These are phyloP conservation scores for Cucurbita ficifolia DNA, from an alignment of 306 rosid species.

Conservation along the genomic window DNA sequence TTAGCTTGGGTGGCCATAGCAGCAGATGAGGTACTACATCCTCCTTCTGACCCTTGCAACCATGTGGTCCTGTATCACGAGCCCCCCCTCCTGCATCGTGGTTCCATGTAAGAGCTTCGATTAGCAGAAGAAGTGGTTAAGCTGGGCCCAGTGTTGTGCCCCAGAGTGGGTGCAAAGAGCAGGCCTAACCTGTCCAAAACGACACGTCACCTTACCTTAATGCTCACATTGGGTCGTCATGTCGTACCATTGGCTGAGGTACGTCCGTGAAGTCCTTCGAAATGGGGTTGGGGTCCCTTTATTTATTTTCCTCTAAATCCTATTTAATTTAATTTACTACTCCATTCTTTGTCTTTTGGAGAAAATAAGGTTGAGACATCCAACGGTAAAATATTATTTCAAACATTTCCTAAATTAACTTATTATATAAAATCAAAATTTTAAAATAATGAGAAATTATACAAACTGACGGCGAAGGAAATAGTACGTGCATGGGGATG, in stretches of 20 bases:
- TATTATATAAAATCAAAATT: too few relatives aligned
- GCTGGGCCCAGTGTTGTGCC: neutral
- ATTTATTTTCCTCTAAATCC: neutral
- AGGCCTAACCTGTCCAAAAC: neutral
- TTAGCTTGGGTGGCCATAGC: too few relatives aligned
- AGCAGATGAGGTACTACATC: too few relatives aligned
- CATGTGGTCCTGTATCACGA: too few relatives aligned
- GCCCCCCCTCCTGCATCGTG: too few relatives aligned
- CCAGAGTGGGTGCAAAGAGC: constrained; percentile 1
- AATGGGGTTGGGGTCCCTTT: neutral
- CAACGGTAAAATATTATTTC: too few relatives aligned
- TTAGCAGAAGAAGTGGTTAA: too few relatives aligned
- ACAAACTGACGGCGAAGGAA: neutral
- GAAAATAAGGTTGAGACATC: neutral
- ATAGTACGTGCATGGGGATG: neutral
- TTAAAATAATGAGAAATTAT: too few relatives aligned
- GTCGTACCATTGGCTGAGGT: neutral
- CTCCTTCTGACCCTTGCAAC: too few relatives aligned
- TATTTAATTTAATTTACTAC: neutral
- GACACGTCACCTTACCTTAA: neutral
- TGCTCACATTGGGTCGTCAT: neutral
- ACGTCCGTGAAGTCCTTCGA: constrained; percentile 1
- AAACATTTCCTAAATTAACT: too few relatives aligned
- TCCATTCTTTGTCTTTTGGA: neutral
- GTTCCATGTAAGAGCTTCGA: too few relatives aligned